Base-by-base conservation (phyloP, 176 grass and related monocot species). In the Eragrostis curvula region DNA sequence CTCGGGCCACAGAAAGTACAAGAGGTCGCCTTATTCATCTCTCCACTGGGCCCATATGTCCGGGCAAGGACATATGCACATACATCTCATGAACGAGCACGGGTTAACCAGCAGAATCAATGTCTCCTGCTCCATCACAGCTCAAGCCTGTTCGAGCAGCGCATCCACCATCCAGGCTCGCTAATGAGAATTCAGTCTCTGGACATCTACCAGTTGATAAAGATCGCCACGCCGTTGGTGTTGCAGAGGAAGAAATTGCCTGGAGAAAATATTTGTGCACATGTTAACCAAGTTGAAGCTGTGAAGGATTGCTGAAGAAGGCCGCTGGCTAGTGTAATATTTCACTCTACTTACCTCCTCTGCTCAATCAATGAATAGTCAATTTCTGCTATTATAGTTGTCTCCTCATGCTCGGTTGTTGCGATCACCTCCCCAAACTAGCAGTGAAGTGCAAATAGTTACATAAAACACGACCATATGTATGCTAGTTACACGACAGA, bases 371-470 rank as follows among this genome's bases (percentile, higher is more conserved):
- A 77, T 17, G 96, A 96, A 81, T 99, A 99, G 49, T 99, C 96
- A 56, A 99, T 91, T 72, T 99, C 97, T 8, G 83, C 83, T 36
- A 94, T 62, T 77, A 92, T 66, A 72, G 83, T 94, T 46, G 83
- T 16, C 79, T 94, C 93, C 10, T 96, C 89, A 46, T 96, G 93
- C 53, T 99, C 91, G 21, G 87, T 85, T 16, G 91, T 99, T 10
- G 89, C 97, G 58, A 94, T 91, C 80, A 99, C 93, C 80, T 99
- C 96, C 47, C 93, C 96, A 78, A 99, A 99, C 96, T 96, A 63
- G 47, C 27, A 90, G 73, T n/a, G 25, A 58, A 85, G 74, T 51
- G 50, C 30, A 73, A 49, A 71, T 12, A 60, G 50, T 62, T 67
- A 45, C 3, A 2, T 7, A 66, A 64, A 21, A 57, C 18, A 13